Evolutionary conservation across 148 eudicot genomes (phyloP).

Genomic region (Chenopodium suecicum): DNA sequence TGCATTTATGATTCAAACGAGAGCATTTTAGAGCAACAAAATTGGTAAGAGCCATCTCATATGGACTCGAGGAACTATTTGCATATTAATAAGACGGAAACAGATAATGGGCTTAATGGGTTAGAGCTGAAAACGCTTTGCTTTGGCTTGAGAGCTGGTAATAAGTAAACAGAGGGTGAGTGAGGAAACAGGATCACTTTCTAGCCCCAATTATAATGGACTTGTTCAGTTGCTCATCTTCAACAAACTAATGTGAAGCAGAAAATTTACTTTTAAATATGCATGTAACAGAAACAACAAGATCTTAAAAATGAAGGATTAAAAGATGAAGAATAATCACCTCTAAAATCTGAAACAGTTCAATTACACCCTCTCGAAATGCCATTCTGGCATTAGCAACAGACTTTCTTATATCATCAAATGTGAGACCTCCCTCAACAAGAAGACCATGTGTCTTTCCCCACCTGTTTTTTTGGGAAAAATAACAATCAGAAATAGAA

Average conservation of each 20-base stretch:
- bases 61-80: neutral
- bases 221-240: neutral
- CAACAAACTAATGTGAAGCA: slow-evolving; percentile 2
- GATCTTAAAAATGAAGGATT: neutral
- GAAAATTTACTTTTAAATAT: neutral
- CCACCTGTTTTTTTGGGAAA: slow-evolving; percentile 54
- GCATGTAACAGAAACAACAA: neutral
- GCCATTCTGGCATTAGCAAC: slow-evolving; percentile 70
- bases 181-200: neutral
- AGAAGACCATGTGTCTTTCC: slow-evolving; percentile 87
- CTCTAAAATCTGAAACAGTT: slow-evolving; percentile 84
- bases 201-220: neutral
- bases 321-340: slow-evolving; percentile 34
- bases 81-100: neutral
- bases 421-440: slow-evolving; percentile 89
- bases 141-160: neutral
- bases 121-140: neutral
- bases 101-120: neutral
- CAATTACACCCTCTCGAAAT: slow-evolving; percentile 81
- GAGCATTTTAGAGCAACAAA: neutral
- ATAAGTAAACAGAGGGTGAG: neutral
- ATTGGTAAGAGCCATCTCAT: neutral
- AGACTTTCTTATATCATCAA: slow-evolving; percentile 65
- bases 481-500: neutral
- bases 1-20: neutral